Conservation (phyloP, 164 flowering plant genomes). For the Piper betle region DNA sequence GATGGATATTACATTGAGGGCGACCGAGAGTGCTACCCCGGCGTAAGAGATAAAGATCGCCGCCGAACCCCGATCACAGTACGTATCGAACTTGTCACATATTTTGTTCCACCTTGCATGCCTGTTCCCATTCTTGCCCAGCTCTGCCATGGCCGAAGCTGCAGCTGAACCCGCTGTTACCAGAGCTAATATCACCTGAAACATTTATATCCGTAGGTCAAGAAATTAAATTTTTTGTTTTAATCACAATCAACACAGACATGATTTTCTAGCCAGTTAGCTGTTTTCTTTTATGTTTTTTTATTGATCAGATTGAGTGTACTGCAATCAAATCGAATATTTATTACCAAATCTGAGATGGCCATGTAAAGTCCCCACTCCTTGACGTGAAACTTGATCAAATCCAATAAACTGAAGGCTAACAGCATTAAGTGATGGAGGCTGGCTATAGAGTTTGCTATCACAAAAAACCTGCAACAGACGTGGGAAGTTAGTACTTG, state of each 20-base stretch:
- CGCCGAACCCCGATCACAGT: slow-evolving; percentile 44
- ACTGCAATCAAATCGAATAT: too few relatives aligned
- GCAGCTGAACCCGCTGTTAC: slow-evolving; percentile 41
- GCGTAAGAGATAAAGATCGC: slow-evolving; percentile 48
- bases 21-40: slow-evolving; percentile 32
- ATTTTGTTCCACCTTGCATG: slow-evolving; percentile 78
- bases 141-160: slow-evolving; percentile 60
- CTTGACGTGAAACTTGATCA: slow-evolving; percentile 24
- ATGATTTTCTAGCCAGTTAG: too few relatives aligned
- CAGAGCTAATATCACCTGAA: slow-evolving; percentile 41
- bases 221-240: too few relatives aligned
- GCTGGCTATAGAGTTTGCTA: slow-evolving; percentile 44
- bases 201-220: too few relatives aligned
- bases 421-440: slow-evolving; percentile 48
- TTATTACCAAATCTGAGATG: slow-evolving; percentile 54
- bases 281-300: too few relatives aligned
- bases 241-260: background rate
- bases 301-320: background rate
- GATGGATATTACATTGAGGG: slow-evolving; percentile 28
- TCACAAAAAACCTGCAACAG: slow-evolving; percentile 58
- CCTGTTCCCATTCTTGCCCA: slow-evolving; percentile 61
- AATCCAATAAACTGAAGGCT: slow-evolving; percentile 16
- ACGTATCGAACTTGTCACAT: slow-evolving; percentile 49
- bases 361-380: slow-evolving; percentile 32
- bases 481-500: too few relatives aligned